Base-by-base conservation (phyloP, 2,329 filamentous ascomycete species). In the Chaetothyriales sp. region DNA sequence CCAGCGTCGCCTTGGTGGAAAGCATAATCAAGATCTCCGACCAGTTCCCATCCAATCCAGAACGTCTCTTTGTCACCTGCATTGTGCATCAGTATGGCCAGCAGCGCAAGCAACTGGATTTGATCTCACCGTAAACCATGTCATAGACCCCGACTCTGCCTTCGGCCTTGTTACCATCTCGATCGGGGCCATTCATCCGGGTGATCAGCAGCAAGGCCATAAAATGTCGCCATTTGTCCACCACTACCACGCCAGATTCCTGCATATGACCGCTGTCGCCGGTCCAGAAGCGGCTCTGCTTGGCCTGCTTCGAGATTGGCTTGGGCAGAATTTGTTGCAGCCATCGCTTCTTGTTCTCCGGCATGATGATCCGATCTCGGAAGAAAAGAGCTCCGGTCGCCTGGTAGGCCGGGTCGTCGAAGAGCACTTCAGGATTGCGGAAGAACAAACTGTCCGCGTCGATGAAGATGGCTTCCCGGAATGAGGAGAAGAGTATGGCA, bases 61-160 rank as follows among this genome's bases (percentile, higher is more conserved):
- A 73, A 74, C 1, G 71, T 74, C 54, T 74, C 72, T 55, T 74
- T 74, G 59, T 74, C 71, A 45, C 71, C 70, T 70, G 56, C 19
- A 46, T 25, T 28, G 7, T 19, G 29, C 18, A 49, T 45, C 47
- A 46, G 40, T 33, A 18, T 33, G 43, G 28, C 18, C 10, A 1
- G 46, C 28, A 47, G 4, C 2, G 40, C 29, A 29, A 48, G 5
- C 5, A 40, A 10, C 20, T 18, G 33, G 15, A 50, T 37, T 22
- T 19, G 15, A 40, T 61, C 65, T 56, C 57, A 70, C 66, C 70
- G 51, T 71, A 72, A 33, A 73, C 66, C 68, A 73, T 68, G 49
- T 73, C 70, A 48, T 73, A 74, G 0, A 73, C 69, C 37, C 71
- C 71, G 40, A 67, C 64, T 19, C 54, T 52, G 13, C 68, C 67